Evolutionary conservation across 2,329 filamentous ascomycete genomes (phyloP).

Genomic region (Alternaria rosae): DNA sequence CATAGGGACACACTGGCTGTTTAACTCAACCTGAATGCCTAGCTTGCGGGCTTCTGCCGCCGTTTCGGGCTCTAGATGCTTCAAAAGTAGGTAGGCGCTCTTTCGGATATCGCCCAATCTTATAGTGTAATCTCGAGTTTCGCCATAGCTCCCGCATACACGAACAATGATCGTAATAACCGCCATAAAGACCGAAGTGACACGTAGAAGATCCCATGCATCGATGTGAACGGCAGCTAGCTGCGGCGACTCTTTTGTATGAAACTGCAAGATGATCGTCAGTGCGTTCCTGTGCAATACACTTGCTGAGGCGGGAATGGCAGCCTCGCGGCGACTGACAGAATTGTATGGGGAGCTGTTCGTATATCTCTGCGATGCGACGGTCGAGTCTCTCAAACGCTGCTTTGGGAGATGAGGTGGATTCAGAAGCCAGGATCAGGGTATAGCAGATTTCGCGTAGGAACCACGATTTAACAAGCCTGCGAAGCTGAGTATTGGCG

Average conservation of each 20-base stretch:
- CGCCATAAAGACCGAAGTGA: not conserved
- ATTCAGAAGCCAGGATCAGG: rapidly evolving
- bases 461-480: not conserved
- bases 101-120: not conserved
- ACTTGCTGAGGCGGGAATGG: not conserved
- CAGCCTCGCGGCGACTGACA: not conserved
- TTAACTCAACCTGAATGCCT: not conserved
- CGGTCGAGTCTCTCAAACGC: not conserved
- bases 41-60: not conserved
- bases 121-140: not conserved
- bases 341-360: too few relatives aligned
- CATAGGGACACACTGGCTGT: not conserved
- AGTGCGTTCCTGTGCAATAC: rapidly evolving
- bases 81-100: not conserved
- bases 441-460: not conserved
- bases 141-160: not conserved
- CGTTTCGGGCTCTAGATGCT: not conserved
- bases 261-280: not conserved
- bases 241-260: not conserved
- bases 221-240: not conserved
- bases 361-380: not conserved
- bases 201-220: not conserved
- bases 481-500: not conserved
- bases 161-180: not conserved
- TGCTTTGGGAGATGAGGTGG: rapidly evolving